Conservation (phyloP, 2,329 filamentous ascomycete species). For the Monosporascus sp. region DNA sequence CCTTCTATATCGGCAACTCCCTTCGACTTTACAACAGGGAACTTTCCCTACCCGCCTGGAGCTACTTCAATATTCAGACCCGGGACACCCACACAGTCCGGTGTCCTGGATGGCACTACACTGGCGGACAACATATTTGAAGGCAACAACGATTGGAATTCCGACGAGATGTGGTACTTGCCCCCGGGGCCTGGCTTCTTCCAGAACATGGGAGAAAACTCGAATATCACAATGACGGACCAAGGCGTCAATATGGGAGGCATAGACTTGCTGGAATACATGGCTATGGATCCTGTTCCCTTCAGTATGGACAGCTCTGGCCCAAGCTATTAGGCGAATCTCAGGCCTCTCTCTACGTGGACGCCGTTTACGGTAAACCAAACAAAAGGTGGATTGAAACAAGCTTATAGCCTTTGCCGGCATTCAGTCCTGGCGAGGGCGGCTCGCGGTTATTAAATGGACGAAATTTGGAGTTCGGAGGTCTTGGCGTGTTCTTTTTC, state of each 20-base stretch:
- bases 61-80: slow-evolving; percentile 43
- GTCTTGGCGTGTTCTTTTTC: too few species aligned
- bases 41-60: slow-evolving; percentile 47
- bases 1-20: slow-evolving; percentile 57
- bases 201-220: slow-evolving; percentile 54
- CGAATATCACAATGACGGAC: slow-evolving; percentile 59
- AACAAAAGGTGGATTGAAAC: too few species aligned
- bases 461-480: too few species aligned
- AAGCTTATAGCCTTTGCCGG: too few species aligned
- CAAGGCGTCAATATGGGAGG: slow-evolving; percentile 63
- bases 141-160: slow-evolving; percentile 45
- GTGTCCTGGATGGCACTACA: slow-evolving; percentile 23
- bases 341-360: too few species aligned
- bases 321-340: not conserved
- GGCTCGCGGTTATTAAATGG: too few species aligned
- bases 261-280: slow-evolving; percentile 61
- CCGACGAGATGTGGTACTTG: slow-evolving; percentile 62
- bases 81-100: slow-evolving; percentile 37
- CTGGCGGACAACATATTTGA: slow-evolving; percentile 38
- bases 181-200: slow-evolving; percentile 59
- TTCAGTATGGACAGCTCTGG: slow-evolving; percentile 18
- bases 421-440: too few species aligned
- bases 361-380: too few species aligned
- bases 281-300: slow-evolving; percentile 49
- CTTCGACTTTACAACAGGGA: slow-evolving; percentile 51